Percentiles rank a stretch among this genome's conserved stretches.
phyloP scores from a whole-genome alignment of 768 basidiomycete genomes.

The Tulasnella sp. region DNA sequence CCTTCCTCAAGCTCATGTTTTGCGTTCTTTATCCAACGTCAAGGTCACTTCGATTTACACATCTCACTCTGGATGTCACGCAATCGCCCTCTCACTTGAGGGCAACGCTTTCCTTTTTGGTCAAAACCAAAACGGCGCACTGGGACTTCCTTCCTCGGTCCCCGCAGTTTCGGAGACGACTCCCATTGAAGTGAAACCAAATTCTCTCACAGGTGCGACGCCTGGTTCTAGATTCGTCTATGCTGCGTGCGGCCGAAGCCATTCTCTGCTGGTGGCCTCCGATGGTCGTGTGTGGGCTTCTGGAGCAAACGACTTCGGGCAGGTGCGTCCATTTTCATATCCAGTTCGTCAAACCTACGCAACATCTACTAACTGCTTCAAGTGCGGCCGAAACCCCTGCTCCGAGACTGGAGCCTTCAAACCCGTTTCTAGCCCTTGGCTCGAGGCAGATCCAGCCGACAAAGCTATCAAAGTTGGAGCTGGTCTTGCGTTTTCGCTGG shows the following conservation, averaged over 20 bases:
- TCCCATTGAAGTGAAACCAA: slow-evolving; percentile 58
- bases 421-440: slow-evolving; percentile 54
- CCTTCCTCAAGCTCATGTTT: slow-evolving; percentile 80
- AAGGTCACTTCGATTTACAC: slow-evolving; percentile 68
- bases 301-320: slow-evolving; percentile 75
- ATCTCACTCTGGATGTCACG: slow-evolving; percentile 72
- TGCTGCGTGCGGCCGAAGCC: slow-evolving; percentile 79
- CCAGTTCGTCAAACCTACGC: neutral
- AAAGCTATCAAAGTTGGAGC: slow-evolving; percentile 69
- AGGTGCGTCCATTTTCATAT: slow-evolving; percentile 49
- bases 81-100: slow-evolving; percentile 64
- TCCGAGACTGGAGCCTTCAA: slow-evolving; percentile 68
- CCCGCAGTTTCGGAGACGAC: slow-evolving; percentile 65
- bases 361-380: slow-evolving; percentile 11
- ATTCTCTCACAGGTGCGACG: slow-evolving; percentile 43
- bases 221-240: slow-evolving; percentile 67
- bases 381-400: slow-evolving; percentile 70
- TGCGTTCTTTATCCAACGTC: slow-evolving; percentile 83
- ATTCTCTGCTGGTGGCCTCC: slow-evolving; percentile 77
- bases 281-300: slow-evolving; percentile 80
- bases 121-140: slow-evolving; percentile 64
- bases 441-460: slow-evolving; percentile 47
- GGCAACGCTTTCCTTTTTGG: slow-evolving; percentile 90
- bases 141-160: slow-evolving; percentile 57
- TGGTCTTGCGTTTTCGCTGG: slow-evolving; percentile 78